Percentiles rank a stretch among this genome's conserved stretches.
phyloP scores from a whole-genome alignment of 768 basidiomycete genomes.

The Dioszegia aurantiaca region DNA sequence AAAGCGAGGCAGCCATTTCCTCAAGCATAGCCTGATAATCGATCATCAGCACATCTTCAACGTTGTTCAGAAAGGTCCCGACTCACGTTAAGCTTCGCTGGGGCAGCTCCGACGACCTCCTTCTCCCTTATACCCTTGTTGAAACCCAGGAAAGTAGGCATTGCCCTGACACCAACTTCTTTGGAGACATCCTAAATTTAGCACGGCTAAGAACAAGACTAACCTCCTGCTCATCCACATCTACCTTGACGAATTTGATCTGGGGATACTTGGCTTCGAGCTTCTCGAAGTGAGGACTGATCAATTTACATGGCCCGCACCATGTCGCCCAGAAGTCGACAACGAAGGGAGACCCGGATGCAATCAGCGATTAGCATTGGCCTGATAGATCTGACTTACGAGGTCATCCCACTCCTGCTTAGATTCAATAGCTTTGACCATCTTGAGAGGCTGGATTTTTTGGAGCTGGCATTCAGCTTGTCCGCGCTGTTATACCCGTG shows the following conservation, averaged over 20 bases:
- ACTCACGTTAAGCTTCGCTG: slow-evolving; percentile 49
- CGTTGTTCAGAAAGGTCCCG: too few relatives aligned
- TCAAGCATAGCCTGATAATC: slow-evolving; percentile 6
- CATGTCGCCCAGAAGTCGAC: slow-evolving; percentile 52
- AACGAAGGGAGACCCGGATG: slow-evolving; percentile 40
- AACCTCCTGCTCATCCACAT: slow-evolving; percentile 52
- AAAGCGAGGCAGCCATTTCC: background rate
- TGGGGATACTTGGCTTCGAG: slow-evolving; percentile 44
- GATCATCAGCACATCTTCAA: background rate
- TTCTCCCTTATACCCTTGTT: slow-evolving; percentile 51
- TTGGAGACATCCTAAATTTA: slow-evolving; percentile 45
- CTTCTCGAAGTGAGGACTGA: slow-evolving; percentile 53
- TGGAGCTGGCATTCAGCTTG: too few relatives aligned
- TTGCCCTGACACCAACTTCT: slow-evolving; percentile 48
- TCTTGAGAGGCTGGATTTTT: slow-evolving; percentile 29
- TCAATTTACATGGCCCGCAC: slow-evolving; percentile 53
- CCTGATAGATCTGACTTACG: slow-evolving; percentile 26
- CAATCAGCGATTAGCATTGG: slow-evolving; percentile 23
- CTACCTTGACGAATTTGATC: slow-evolving; percentile 53
- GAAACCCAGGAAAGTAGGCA: slow-evolving; percentile 55
- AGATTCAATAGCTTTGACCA: slow-evolving; percentile 50
- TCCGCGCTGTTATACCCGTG: too few relatives aligned
- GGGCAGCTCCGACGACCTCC: slow-evolving; percentile 50
- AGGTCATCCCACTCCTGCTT: slow-evolving; percentile 45
- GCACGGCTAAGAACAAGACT: slow-evolving; percentile 19